Conservation (phyloP, 1,139 yeast species). For the Ogataea hybrid region DNA sequence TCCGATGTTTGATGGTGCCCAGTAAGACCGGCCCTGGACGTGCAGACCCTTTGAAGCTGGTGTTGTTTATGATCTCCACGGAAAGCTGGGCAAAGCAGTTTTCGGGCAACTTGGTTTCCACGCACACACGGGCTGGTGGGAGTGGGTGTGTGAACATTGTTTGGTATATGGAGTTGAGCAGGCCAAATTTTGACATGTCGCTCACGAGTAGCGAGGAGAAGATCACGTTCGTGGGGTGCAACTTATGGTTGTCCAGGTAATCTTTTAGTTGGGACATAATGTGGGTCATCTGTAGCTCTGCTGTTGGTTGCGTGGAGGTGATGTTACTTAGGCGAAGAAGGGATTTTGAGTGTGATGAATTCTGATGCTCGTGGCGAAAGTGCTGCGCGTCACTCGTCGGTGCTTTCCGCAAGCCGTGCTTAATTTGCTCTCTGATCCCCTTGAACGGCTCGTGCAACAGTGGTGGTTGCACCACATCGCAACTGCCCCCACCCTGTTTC, state of each 20-base stretch:
- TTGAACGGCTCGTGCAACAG: slow-evolving; percentile 51
- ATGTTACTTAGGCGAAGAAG: slow-evolving; percentile 54
- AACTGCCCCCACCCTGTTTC: slow-evolving; percentile 35
- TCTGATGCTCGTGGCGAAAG: slow-evolving; percentile 13
- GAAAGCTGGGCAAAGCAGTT: slow-evolving; percentile 52
- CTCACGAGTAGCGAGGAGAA: slow-evolving; percentile 58
- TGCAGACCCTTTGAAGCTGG: slow-evolving; percentile 63
- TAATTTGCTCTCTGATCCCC: slow-evolving; percentile 15
- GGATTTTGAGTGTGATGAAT: slow-evolving; percentile 28
- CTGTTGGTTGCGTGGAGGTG: slow-evolving; percentile 30
- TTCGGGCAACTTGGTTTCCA: slow-evolving; percentile 53
- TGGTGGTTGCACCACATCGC: slow-evolving; percentile 40
- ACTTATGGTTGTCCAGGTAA: slow-evolving; percentile 32
- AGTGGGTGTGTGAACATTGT: slow-evolving; percentile 51
- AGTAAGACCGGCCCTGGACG: slow-evolving; percentile 86
- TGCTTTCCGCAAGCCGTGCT: neutral
- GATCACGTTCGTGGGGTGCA: slow-evolving; percentile 44
- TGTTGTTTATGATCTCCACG: slow-evolving; percentile 41
- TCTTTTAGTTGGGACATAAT: slow-evolving; percentile 45
- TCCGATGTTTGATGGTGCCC: slow-evolving; percentile 99
- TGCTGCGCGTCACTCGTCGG: neutral
- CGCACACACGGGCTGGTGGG: slow-evolving; percentile 90
- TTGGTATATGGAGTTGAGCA: slow-evolving; percentile 60
- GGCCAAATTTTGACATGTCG: slow-evolving; percentile 62
- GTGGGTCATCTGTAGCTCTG: slow-evolving; percentile 46